Evolutionary conservation across 2,329 filamentous ascomycete species (phyloP).

Genomic region (Phaeophleospora eucalypticola): DNA sequence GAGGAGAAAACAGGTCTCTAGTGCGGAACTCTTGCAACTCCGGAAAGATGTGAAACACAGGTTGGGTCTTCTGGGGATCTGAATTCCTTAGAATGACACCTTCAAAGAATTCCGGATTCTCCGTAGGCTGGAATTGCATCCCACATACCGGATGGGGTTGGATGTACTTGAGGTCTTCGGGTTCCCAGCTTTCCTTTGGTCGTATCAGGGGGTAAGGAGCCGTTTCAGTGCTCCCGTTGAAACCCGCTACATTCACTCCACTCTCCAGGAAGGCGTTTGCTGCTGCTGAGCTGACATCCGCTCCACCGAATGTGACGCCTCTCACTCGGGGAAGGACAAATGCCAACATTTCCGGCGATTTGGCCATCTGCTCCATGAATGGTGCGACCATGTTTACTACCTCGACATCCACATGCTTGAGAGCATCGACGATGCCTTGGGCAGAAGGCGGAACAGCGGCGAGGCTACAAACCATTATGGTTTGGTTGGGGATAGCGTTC

Average conservation of each 20-base stretch:
- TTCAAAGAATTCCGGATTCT: not conserved
- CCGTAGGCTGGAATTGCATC: not conserved
- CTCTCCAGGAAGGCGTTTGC: not conserved
- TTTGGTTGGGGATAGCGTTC: not conserved
- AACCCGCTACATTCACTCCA: not conserved
- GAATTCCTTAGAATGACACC: not conserved
- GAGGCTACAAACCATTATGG: not conserved
- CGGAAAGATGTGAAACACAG: slow-evolving; percentile 25
- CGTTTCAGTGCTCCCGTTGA: not conserved
- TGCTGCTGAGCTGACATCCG: not conserved
- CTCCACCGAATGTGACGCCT: not conserved
- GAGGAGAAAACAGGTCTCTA: slow-evolving; percentile 37
- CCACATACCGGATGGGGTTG: not conserved
- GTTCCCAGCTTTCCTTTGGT: not conserved
- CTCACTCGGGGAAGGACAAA: not conserved
- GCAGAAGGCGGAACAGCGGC: not conserved
- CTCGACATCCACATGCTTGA: not conserved
- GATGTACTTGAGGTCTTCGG: slow-evolving; percentile 1
- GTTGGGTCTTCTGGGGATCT: not conserved
- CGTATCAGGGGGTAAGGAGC: not conserved
- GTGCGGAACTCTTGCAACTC: slow-evolving; percentile 34
- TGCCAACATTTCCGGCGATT: not conserved
- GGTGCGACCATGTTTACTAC: not conserved
- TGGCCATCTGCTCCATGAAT: slow-evolving; percentile 2
- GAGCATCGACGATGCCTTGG: not conserved